A percentile compares a stretch with the other conserved stretches of the same genome.
Conservation (phyloP, 2,329 filamentous ascomycete genomes). For the Fusarium tricinctum region DNA sequence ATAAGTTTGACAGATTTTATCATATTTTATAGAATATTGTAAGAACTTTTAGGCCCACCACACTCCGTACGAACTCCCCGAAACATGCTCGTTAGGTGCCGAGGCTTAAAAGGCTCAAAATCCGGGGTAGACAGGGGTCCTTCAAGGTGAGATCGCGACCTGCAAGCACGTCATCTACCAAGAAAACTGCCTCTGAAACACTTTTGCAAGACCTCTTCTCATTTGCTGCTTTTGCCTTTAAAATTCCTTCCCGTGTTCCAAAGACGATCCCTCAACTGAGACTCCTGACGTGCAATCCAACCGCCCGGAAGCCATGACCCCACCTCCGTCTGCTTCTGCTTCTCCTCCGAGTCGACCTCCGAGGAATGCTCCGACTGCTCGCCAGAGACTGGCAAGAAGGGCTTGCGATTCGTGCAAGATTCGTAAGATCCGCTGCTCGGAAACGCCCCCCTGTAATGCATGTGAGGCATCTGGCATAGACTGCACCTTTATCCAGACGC, state of each 20-base stretch:
- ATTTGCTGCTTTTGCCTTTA: slow-evolving; percentile 19
- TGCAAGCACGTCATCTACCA: slow-evolving; percentile 42
- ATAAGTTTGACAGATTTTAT: no score
- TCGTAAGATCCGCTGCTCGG: slow-evolving; percentile 66
- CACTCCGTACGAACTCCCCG: no score
- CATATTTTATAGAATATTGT: no score
- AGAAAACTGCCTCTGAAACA: slow-evolving; percentile 8
- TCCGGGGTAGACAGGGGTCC: slow-evolving; percentile 37
- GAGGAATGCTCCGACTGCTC: slow-evolving; percentile 40
- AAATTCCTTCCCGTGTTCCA: slow-evolving; percentile 1
- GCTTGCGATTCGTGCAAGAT: slow-evolving; percentile 68
- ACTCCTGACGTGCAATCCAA: background rate
- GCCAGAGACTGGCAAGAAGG: slow-evolving; percentile 48
- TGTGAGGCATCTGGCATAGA: slow-evolving; percentile 61
- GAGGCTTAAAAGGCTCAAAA: slow-evolving; percentile 15
- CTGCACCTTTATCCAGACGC: slow-evolving; percentile 64
- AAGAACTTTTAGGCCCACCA: no score
- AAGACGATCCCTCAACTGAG: background rate
- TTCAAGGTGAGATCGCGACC: slow-evolving; percentile 37
- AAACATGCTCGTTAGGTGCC: background rate
- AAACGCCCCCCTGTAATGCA: slow-evolving; percentile 61
- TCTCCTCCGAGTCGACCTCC: slow-evolving; percentile 22
- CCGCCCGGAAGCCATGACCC: slow-evolving; percentile 32
- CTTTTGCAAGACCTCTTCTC: slow-evolving; percentile 5
- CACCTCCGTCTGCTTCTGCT: slow-evolving; percentile 25